These are phyloP conservation scores for Xylaria venustula DNA, from an alignment of 495 filamentous ascomycete genomes.

Conservation along the genomic window DNA sequence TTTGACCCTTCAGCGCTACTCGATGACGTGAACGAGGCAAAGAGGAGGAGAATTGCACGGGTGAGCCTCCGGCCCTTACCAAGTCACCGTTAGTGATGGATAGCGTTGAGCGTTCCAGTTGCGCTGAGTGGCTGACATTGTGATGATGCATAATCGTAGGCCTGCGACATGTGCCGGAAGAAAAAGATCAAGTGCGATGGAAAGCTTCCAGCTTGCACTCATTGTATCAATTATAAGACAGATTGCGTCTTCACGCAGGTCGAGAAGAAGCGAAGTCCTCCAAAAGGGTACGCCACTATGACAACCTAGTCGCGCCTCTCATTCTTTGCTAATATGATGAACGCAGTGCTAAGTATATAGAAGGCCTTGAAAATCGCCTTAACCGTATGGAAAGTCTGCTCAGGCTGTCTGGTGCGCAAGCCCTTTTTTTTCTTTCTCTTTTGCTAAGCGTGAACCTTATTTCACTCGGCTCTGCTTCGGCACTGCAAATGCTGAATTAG, in stretches of 20 bases:
- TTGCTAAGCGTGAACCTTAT: background rate
- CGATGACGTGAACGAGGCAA: constrained; percentile 78
- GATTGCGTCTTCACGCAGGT: constrained; percentile 97
- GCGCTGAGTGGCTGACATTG: constrained; percentile 14
- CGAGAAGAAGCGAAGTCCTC: constrained; percentile 97
- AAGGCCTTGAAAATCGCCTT: constrained; percentile 91
- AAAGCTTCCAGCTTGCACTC: constrained; percentile 90
- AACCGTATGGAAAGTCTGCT: constrained; percentile 91
- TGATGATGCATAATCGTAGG: constrained; percentile 47
- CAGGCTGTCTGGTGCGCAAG: constrained; percentile 66
- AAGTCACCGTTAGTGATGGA: background rate
- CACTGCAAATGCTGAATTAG: background rate
- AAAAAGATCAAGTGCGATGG: constrained; percentile 99
- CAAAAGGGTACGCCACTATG: constrained; percentile 73
- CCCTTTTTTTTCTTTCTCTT: background rate
- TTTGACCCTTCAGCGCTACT: constrained; percentile 52
- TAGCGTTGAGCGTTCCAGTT: background rate
- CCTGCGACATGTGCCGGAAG: constrained; percentile 98
- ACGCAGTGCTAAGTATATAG: constrained; percentile 87
- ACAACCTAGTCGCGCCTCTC: background rate
- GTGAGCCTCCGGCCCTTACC: constrained; percentile 43
- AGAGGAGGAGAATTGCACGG: constrained; percentile 89
- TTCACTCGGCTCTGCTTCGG: background rate
- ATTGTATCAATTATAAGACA: constrained; percentile 97
- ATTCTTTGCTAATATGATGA: background rate